Evolutionary conservation across 257 asterid genomes (phyloP).

Genomic region (Scutellaria minor): DNA sequence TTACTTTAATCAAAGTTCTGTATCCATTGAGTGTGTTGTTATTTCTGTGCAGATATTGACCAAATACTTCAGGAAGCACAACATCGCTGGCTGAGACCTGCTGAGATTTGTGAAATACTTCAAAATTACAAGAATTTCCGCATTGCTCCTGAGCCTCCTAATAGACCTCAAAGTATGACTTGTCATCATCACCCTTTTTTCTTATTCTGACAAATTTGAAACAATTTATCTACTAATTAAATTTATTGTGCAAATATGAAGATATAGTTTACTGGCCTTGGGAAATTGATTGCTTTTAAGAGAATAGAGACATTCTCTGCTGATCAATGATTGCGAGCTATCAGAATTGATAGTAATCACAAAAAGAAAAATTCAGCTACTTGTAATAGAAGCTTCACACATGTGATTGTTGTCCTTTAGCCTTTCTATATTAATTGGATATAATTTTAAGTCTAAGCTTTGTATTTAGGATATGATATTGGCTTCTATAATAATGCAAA

Average conservation of each 20-base stretch:
- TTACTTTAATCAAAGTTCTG: constrained; percentile 1
- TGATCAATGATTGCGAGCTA: neutral
- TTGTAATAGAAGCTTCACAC: constrained; percentile 8
- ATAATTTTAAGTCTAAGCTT: neutral
- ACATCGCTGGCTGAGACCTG: constrained; percentile 92
- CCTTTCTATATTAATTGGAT: neutral
- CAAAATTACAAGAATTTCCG: constrained; percentile 66
- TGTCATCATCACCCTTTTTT: constrained; percentile 14
- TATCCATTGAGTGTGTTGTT: constrained; percentile 27
- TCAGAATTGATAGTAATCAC: constrained; percentile 1
- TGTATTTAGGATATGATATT: neutral
- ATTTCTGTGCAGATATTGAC: constrained; percentile 72
- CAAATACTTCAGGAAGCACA: constrained; percentile 85
- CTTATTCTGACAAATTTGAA: neutral
- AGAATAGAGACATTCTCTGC: neutral
- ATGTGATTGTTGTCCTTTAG: neutral
- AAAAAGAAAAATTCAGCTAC: neutral
- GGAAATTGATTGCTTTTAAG: neutral
- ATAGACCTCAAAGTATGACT: constrained; percentile 74
- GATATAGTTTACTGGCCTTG: neutral
- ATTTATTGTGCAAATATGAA: constrained; percentile 21
- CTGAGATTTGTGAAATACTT: constrained; percentile 89
- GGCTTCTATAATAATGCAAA: neutral
- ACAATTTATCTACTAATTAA: neutral
- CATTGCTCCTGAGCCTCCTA: constrained; percentile 82